Conservation (phyloP, 305 asterid genomes). For the Andrographis paniculata region DNA sequence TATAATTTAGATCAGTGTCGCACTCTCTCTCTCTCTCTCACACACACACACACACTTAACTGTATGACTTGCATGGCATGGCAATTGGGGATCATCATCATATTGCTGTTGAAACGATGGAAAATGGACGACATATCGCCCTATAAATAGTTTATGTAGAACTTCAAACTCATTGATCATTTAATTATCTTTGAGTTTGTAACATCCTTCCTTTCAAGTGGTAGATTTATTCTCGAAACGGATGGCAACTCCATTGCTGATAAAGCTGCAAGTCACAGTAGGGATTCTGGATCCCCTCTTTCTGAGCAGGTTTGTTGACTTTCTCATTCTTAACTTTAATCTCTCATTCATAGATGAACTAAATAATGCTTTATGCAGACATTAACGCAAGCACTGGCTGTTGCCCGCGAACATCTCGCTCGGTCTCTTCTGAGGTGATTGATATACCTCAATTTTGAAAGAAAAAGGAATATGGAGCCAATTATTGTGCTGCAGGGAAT, state of each 20-base stretch:
- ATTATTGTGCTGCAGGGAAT: too few relatives aligned
- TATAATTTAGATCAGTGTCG: too few relatives aligned
- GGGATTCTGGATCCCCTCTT: constrained; percentile 53
- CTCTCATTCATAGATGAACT: too few relatives aligned
- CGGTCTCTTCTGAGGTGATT: constrained; percentile 69
- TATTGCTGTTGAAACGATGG: too few relatives aligned
- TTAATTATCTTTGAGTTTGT: too few relatives aligned
- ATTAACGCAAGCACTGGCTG: constrained; percentile 66
- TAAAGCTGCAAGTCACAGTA: constrained; percentile 55
- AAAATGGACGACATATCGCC: too few relatives aligned
- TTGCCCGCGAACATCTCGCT: constrained; percentile 76
- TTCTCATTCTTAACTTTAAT: too few relatives aligned
- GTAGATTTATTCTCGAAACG: constrained; percentile 64
- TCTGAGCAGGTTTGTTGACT: constrained; percentile 60
- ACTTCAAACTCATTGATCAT: too few relatives aligned
- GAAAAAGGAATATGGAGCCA: too few relatives aligned
- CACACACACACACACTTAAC: background rate
- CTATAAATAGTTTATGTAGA: too few relatives aligned
- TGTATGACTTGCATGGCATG: background rate
- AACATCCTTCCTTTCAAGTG: background rate
- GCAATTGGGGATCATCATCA: background rate
- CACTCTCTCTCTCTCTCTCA: too few relatives aligned
- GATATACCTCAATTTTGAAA: background rate
- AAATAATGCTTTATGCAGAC: constrained; percentile 71
- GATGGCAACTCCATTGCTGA: constrained; percentile 58